Evolutionary conservation across 2,329 filamentous ascomycete genomes (phyloP), one percentile per base, ranked within the genome.

Genomic region (Colletotrichum sp.): DNA sequence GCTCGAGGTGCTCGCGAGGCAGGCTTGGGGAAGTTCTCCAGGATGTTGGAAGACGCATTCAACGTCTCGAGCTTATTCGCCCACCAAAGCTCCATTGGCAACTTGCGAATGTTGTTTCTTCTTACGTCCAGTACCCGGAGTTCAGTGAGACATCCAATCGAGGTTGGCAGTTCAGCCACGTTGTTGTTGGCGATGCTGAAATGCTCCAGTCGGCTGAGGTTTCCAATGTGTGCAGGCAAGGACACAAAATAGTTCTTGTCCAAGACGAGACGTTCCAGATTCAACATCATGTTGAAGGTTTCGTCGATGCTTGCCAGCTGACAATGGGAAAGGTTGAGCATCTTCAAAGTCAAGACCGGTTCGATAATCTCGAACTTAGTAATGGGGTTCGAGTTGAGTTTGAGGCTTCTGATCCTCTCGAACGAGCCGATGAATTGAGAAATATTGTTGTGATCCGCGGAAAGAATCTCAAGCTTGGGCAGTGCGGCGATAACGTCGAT

Each of bases 241-340:
- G 95, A 96, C 1, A 97, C 96, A 80, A 99, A 98, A 83, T 98
- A 98, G 81, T 99, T 99, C 83, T 95, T 96, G 85, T 98, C 96
- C 70, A 99, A 89, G 21, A 96, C 93, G 26, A 99, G 90, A 80
- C 96, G 96, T 74, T 96, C 95, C 60, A 99, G 85, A 80, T 96
- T 97, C 10, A 94, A 91, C 86, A 99, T 93, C 82, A 96, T 96
- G 79, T 94, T 93, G 82, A 98, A 99, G 16, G 96, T 91, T 61
- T 95, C 93, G 82, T 98, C 97, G 68, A 99, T 93, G 81, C 96
- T 95, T 4, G 96, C 95, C 59, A 99, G 88, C 84, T 99, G 98
- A 7, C 95, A 96, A 70, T 96, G 96, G 8, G 96, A 97, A 71
- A 99, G 89, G 81, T 98, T 99, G 68, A 99, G 89, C 21, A 93